Evolutionary conservation across 2,329 filamentous ascomycete genomes (phyloP), one percentile per base, ranked within the genome.

Genomic region (Ascomycota sp.): DNA sequence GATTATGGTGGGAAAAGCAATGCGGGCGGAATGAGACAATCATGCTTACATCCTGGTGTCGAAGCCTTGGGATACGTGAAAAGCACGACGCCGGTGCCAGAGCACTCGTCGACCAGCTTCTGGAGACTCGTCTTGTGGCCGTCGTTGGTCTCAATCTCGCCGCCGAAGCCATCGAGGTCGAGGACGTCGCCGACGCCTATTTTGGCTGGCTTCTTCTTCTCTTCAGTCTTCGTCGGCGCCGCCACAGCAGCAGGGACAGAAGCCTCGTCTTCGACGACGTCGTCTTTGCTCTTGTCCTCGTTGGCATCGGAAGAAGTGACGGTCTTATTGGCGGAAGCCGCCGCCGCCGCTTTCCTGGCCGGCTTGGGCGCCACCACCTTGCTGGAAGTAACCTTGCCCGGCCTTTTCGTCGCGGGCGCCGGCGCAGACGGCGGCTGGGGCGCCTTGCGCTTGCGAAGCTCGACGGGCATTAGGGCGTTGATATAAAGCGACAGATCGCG

Each of bases 21-120:
- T 10, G 31, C 11, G 16, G 12, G 27, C 35, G 42, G 12, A 42
- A 36, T 16, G 21, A 27, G 5, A 36, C 2, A 9, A 29, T 9
- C 16, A 25, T 31, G 52, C 81, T 69, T 72, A 92, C 86, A 95
- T 40, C 86, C 86, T 28, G 82, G 81, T 16, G 89, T 98, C 25
- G 78, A 89, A 9, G 89, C 89, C 58, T 79, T 91, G 38, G 89
- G 89, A 51, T 95, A 95, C 26, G 84, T 93, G 55, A 98, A 93
- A 25, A 95, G 60, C 27, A 92, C 81, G 30, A 95, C 77, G 24
- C 86, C 89, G 27, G 68, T 64, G 57, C 80, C 74, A 5, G 16
- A 21, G 66, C 83, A 92, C 49, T 77, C 68, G 34, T 82, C 76
- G 33, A 93, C 67, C 21, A 98, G 71, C 44, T 72, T 63, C 58